A percentile compares a stretch with the other conserved stretches of the same genome.
phyloP scores from a whole-genome alignment of 2,329 filamentous ascomycete genomes.

The Cladophialophora carrionii region DNA sequence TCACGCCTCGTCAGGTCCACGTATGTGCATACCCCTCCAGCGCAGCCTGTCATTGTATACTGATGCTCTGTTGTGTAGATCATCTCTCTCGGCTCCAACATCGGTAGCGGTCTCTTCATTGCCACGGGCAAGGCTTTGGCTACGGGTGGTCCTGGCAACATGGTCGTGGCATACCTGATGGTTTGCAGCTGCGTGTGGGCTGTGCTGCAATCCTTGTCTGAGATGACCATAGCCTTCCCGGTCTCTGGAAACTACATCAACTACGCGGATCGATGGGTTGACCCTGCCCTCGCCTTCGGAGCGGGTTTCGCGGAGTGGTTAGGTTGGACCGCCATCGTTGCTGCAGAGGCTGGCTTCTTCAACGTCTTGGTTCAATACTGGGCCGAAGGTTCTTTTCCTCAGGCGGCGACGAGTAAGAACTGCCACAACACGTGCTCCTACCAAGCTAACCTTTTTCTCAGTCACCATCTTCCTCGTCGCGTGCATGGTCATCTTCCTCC shows the following conservation, averaged over 20 bases:
- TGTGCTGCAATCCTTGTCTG: conserved; percentile 41
- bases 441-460: conserved; percentile 3
- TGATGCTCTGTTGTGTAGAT: conserved; percentile 5
- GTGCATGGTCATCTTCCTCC: conserved; percentile 8
- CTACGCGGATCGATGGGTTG: conserved; percentile 46
- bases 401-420: conserved; percentile 26
- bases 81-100: conserved; percentile 38
- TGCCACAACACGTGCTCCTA: no score
- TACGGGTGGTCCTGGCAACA: conserved; percentile 42
- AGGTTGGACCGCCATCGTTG: conserved; percentile 36
- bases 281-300: conserved; percentile 48
- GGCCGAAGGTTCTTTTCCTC: conserved; percentile 30
- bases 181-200: conserved; percentile 43
- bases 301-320: conserved; percentile 40
- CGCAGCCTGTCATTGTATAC: not conserved
- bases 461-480: conserved; percentile 2
- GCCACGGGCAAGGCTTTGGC: conserved; percentile 40
- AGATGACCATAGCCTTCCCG: conserved; percentile 48
- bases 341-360: conserved; percentile 38
- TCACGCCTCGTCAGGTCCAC: conserved; percentile 8
- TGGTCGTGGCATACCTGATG: conserved; percentile 44
- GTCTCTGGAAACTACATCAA: conserved; percentile 47
- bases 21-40: not conserved
- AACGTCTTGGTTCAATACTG: conserved; percentile 38
- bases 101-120: conserved; percentile 45